Percentiles rank a stretch among this genome's conserved stretches.
These are phyloP conservation scores for Podosphaera fusca DNA, from an alignment of 2,329 filamentous ascomycete genomes.

Conservation along the genomic window DNA sequence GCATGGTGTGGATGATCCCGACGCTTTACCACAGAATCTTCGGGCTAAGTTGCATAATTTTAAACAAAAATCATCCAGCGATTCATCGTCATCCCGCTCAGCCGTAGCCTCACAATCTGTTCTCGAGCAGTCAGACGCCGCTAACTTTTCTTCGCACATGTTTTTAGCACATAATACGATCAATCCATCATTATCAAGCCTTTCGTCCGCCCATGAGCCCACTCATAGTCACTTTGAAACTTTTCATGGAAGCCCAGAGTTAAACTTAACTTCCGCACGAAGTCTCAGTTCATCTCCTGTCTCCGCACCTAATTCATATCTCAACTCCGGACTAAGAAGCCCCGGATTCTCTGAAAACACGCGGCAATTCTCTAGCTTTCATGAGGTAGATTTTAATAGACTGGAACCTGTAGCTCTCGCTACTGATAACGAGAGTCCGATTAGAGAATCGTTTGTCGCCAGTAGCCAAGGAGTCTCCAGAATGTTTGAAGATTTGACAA, in stretches of 20 bases:
- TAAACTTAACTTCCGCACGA: conserved; percentile 11
- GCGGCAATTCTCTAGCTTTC: conserved; percentile 10
- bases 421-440: conserved; percentile 8
- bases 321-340: conserved; percentile 9
- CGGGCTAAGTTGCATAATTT: conserved; percentile 15
- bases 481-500: conserved; percentile 16
- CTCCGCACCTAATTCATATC: conserved; percentile 14
- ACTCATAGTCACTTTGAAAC: conserved; percentile 11
- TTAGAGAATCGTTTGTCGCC: conserved; percentile 11
- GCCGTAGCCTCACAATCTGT: conserved; percentile 12
- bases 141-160: conserved; percentile 12
- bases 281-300: conserved; percentile 10
- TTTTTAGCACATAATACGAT: conserved; percentile 9
- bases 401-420: conserved; percentile 11
- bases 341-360: conserved; percentile 8
- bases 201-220: conserved; percentile 11
- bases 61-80: conserved; percentile 15
- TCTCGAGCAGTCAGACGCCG: conserved; percentile 14
- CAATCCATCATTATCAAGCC: conserved; percentile 11
- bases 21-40: conserved; percentile 58
- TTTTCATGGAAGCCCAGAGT: conserved; percentile 8
- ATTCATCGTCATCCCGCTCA: conserved; percentile 11
- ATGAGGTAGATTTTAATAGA: conserved; percentile 11
- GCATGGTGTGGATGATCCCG: conserved; percentile 70
- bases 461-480: conserved; percentile 9